Conservation (phyloP, 2,329 filamentous ascomycete species). For the Grosmannia penicillata region DNA sequence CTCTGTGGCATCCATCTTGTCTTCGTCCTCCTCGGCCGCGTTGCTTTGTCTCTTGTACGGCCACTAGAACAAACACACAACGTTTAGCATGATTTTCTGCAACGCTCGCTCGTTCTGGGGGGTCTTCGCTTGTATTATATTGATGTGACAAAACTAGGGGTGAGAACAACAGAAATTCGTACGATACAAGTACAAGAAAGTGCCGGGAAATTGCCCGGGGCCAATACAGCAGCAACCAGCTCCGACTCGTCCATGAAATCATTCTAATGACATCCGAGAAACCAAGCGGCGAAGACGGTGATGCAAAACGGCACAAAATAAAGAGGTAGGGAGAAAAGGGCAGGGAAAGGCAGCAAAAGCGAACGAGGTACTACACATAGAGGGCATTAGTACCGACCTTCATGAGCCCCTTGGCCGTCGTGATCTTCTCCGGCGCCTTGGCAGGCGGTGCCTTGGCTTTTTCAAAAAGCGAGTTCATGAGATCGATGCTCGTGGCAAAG, state of each 20-base stretch:
- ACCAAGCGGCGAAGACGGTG: not conserved
- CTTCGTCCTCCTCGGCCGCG: slow-evolving; percentile 45
- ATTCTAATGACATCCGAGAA: not conserved
- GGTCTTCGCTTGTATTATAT: slow-evolving; percentile 6
- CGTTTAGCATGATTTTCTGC: slow-evolving; percentile 13
- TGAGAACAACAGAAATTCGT: slow-evolving; percentile 13
- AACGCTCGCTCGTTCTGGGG: not conserved
- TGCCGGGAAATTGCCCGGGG: no score
- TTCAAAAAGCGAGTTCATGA: slow-evolving; percentile 90
- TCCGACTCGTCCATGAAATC: not conserved
- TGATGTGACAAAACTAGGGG: slow-evolving; percentile 16
- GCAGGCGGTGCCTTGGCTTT: slow-evolving; percentile 46
- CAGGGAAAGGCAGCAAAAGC: slow-evolving; percentile 18
- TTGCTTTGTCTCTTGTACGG: slow-evolving; percentile 72
- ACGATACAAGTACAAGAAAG: not conserved
- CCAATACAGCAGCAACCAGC: no score
- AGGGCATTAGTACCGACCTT: slow-evolving; percentile 60
- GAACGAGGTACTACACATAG: slow-evolving; percentile 20
- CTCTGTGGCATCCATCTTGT: slow-evolving; percentile 47
- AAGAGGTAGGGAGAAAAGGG: not conserved
- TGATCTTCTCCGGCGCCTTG: slow-evolving; percentile 31
- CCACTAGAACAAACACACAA: slow-evolving; percentile 47
- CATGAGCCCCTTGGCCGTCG: slow-evolving; percentile 52
- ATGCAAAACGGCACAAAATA: no score
- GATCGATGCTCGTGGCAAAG: slow-evolving; percentile 79